Conservation (phyloP, 768 basidiomycete species). For the Naganishia friedmannii region DNA sequence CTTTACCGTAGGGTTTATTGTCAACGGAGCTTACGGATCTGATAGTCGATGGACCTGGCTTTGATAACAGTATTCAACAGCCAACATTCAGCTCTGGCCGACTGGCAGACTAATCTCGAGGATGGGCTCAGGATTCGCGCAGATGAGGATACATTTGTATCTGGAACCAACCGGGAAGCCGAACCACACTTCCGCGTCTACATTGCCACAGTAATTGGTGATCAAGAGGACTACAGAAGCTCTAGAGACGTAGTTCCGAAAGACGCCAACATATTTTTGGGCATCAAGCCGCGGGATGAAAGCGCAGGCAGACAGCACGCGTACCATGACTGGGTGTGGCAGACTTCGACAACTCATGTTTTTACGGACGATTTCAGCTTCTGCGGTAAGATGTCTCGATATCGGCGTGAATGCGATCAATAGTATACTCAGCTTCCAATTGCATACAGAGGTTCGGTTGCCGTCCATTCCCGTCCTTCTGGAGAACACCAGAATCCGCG, state of each 20-base stretch:
- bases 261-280: constrained; percentile 60
- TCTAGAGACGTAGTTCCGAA: background rate
- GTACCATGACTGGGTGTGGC: constrained; percentile 71
- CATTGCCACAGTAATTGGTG: background rate
- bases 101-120: background rate
- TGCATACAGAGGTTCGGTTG: constrained; percentile 61
- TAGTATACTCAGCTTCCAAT: background rate
- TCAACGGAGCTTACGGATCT: too few relatives aligned
- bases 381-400: background rate
- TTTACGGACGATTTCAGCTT: background rate
- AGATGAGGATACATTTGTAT: background rate
- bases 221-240: background rate
- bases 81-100: background rate
- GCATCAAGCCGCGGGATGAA: constrained; percentile 66
- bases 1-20: background rate
- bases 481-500: constrained; percentile 61
- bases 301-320: constrained; percentile 63
- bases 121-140: background rate
- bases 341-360: constrained; percentile 66
- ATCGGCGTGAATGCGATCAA: background rate
- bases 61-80: background rate
- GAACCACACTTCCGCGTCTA: constrained; percentile 6
- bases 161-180: background rate
- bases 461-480: constrained; percentile 64
- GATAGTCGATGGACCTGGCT: background rate